These are phyloP conservation scores for Annona squamosa DNA, from an alignment of 164 flowering plant genomes.

Conservation along the genomic window DNA sequence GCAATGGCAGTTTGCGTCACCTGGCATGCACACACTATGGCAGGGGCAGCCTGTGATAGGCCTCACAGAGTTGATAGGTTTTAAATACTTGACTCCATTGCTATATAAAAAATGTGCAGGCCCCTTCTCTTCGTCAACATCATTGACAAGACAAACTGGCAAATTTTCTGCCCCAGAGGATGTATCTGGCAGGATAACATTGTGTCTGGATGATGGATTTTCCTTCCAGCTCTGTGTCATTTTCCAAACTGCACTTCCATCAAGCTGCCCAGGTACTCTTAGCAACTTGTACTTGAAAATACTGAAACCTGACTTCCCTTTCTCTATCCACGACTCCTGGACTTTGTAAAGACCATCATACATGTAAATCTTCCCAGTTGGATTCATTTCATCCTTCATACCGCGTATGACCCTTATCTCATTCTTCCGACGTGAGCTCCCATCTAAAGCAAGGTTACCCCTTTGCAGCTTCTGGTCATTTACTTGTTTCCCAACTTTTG, in stretches of 20 bases:
- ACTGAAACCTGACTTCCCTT: slow-evolving; percentile 36
- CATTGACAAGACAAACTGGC: slow-evolving; percentile 52
- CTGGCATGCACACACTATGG: slow-evolving; percentile 25
- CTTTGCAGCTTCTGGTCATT: slow-evolving; percentile 53
- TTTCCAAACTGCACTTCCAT: slow-evolving; percentile 41
- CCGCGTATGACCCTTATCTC: slow-evolving; percentile 51
- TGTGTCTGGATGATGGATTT: slow-evolving; percentile 22
- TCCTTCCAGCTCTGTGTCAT: slow-evolving; percentile 37
- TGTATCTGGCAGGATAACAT: slow-evolving; percentile 36
- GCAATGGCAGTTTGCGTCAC: slow-evolving; percentile 36
- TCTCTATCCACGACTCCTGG: slow-evolving; percentile 47
- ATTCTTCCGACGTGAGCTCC: slow-evolving; percentile 36
- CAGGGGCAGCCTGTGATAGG: slow-evolving; percentile 32
- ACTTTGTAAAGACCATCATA: slow-evolving; percentile 56
- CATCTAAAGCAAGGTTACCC: slow-evolving; percentile 57
- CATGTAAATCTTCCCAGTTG: slow-evolving; percentile 29
- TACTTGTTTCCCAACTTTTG: slow-evolving; percentile 20
- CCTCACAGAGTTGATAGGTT: slow-evolving; percentile 15
- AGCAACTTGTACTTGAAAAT: slow-evolving; percentile 43
- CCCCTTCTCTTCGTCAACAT: slow-evolving; percentile 46
- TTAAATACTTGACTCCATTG: slow-evolving; percentile 27
- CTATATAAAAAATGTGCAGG: slow-evolving; percentile 36
- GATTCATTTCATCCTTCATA: slow-evolving; percentile 25
- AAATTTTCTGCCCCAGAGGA: slow-evolving; percentile 41
- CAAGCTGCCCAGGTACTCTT: slow-evolving; percentile 44